A percentile compares a stretch with the other conserved stretches of the same genome.
Conservation (phyloP, 371 early-diverging fungal species). For the Dentiscutata heterogama region DNA sequence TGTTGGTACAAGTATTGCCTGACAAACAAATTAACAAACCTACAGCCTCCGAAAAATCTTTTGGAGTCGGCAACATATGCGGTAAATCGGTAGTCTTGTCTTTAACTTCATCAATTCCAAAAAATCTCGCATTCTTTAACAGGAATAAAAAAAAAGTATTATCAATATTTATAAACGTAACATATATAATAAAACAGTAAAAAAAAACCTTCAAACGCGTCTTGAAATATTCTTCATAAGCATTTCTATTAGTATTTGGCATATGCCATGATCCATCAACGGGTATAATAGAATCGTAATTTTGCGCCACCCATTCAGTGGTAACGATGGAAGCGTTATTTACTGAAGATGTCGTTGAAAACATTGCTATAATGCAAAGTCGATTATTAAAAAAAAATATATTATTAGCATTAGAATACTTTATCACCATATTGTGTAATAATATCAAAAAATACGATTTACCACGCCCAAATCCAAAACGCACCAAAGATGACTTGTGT, state of each 20-base stretch:
- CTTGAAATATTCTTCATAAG: constrained; percentile 72
- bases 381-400: too few relatives aligned
- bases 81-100: constrained; percentile 73
- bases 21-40: constrained; percentile 51
- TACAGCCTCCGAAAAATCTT: constrained; percentile 69
- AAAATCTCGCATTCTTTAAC: constrained; percentile 67
- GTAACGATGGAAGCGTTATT: constrained; percentile 57
- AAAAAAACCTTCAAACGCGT: constrained; percentile 53
- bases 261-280: constrained; percentile 94
- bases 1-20: background rate
- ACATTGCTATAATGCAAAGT: too few relatives aligned
- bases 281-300: constrained; percentile 67
- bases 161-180: too few relatives aligned
- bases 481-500: too few relatives aligned
- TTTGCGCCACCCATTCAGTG: constrained; percentile 63
- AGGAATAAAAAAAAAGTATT: background rate
- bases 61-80: constrained; percentile 82
- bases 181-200: background rate
- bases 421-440: too few relatives aligned
- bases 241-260: constrained; percentile 76
- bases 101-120: constrained; percentile 81
- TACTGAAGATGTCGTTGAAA: background rate
- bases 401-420: too few relatives aligned
- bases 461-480: too few relatives aligned
- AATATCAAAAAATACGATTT: too few relatives aligned